Conservation (phyloP, 352 stramenopile species). For the Globisporangium iwayamae region DNA sequence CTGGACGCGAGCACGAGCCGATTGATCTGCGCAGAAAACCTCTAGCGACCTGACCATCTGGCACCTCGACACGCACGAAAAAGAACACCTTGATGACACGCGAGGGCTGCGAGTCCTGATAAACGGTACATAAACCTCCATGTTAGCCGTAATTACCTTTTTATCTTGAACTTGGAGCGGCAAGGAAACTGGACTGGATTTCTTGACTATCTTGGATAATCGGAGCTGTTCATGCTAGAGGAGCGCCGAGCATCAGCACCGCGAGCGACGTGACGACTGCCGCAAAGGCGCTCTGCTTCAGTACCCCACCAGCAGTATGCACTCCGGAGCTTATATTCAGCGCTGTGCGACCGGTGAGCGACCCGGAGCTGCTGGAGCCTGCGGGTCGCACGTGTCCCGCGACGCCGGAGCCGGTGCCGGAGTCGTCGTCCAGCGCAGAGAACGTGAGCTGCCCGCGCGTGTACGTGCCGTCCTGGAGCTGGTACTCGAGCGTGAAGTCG, state of each 20-base stretch:
- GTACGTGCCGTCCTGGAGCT: constrained; percentile 19
- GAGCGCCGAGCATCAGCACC: not conserved
- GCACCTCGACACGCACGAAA: not conserved
- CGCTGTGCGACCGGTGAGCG: not conserved
- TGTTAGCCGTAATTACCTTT: not conserved
- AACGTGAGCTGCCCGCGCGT: constrained; percentile 18
- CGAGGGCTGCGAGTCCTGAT: not conserved
- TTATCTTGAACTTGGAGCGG: not conserved
- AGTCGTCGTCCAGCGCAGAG: constrained; percentile 17
- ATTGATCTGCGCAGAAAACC: not conserved
- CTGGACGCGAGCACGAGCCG: not conserved
- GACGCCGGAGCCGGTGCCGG: constrained; percentile 6
- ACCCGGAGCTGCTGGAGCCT: not conserved
- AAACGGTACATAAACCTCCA: not conserved
- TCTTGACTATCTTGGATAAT: not conserved
- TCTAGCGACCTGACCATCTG: no score
- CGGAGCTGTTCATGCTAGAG: not conserved
- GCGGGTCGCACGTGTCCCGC: constrained; percentile 21
- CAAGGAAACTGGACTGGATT: not conserved
- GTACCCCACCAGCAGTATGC: no score
- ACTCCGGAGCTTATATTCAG: not conserved
- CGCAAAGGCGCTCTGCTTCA: not conserved
- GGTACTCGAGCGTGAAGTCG: constrained; percentile 45
- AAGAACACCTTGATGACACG: not conserved
- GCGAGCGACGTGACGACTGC: not conserved